Base-by-base conservation (phyloP, 177 flowering plant species). In the Telopea speciosissima region DNA sequence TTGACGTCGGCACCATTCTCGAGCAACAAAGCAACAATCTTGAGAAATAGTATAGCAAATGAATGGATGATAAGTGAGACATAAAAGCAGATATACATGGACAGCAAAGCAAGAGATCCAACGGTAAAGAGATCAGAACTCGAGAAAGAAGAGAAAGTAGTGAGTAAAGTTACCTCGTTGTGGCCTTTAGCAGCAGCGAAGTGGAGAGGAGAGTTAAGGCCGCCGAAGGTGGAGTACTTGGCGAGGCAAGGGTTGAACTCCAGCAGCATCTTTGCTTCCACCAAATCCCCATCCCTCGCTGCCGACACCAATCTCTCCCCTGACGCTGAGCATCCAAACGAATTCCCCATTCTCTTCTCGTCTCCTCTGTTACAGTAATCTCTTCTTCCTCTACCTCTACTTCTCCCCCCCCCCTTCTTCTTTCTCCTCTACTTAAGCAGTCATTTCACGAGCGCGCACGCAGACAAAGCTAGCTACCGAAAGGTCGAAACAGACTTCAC, bases 261-360 rank as follows among this genome's bases (percentile, higher is more conserved):
- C 33, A 96, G 74, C 24, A 96, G 82, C 96, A 90, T 89, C 85
- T 88, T 88, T 0, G 99, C 99, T 75, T 96, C 99, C 28, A 90
- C 79, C 77, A 90, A 82, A 71, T 96, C 99, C 6, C 97, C 99
- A 65, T 96, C 99, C 76, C 99, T 89, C 17, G 99, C 98, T 2
- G 99, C 99, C 62, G 98, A 93, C 7, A 96, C 96, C 77, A 96
- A 77, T 56, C 99, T 58, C 84, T 96, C 98, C 2, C 98, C 98
- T 0, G 98, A 93, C 1, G 97, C 99, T 3, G 98, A 91, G 80
- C 98, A 96, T 33, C 99, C 98, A 76, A 96, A 90, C 21, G 99
- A 93, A 82, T 96, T 96, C 26, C 99, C 99, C 99, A 96, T 96
- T 64, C 75, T 68, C 26, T 58, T 42, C 25, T 24, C 9, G 2